Evolutionary conservation across 2,329 filamentous ascomycete species (phyloP), one percentile per base, ranked within the genome.

Genomic region (Leptodontidium sp.): DNA sequence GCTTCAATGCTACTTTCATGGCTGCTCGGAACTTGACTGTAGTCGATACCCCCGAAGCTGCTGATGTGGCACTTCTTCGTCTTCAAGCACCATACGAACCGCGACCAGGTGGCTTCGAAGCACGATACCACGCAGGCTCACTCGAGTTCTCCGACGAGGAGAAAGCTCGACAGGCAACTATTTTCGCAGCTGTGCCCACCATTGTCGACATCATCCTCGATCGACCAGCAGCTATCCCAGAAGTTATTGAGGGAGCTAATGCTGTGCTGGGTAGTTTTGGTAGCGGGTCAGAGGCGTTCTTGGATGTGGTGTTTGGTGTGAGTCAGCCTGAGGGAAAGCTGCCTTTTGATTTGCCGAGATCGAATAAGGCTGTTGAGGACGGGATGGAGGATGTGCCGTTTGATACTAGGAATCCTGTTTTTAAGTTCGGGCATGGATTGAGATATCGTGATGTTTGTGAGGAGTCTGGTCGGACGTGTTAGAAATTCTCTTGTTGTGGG

Each of bases 291-390:
- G 17, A 32, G 4, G 59, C 59, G 5, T 49, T 62, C 8, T 26
- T 62, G 40, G 59, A 62, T 35, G 26, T 62, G 29, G 21, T 62
- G 4, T 49, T 62, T 21, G 59, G 43, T 26, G 8, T 35, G 2
- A 21, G 1, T 2, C 4, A 8, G 5, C 59, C 43, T 2, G 59
- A 62, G 26, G 59, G 59, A 0, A 62, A 50, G 15, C 24, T 62
- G 24, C 59, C 59, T 14, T 62, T 62, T 21, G 59, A 62, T 35
- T 24, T 62, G 9, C 59, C 59, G 26, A 32, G 43, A 14, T 49
- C 24, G 26, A 35, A 11, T 9, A 5, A 11, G 8, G 59, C 59
- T n/a, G 43, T 50, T 12, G 40, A 47, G 43, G 40, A 47, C 3
- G 26, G n/a, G 9, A n/a, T 26, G 15, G 24, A 32, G 26, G 59